phyloP scores from a whole-genome alignment of 2,329 filamentous ascomycete genomes.

The Magnaporthiopsis poae region DNA sequence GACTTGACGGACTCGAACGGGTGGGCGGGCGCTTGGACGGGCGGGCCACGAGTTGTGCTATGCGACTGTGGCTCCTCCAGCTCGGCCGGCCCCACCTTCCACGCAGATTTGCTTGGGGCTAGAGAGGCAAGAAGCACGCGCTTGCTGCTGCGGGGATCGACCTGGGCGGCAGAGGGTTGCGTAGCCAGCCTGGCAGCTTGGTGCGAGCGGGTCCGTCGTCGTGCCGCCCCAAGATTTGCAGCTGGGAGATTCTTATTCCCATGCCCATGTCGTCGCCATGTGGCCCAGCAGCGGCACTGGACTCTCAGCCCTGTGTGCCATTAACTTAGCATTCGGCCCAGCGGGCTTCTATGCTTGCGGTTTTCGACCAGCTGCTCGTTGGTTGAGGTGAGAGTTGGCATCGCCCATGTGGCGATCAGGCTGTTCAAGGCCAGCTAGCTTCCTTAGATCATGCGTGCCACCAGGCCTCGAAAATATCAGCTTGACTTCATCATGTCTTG shows the following conservation, averaged over 20 bases:
- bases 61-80: background rate
- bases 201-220: background rate
- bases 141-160: background rate
- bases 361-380: background rate
- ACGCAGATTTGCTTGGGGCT: background rate
- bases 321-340: background rate
- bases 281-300: background rate
- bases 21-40: background rate
- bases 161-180: background rate
- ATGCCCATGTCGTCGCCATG: constrained; percentile 4
- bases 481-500: background rate
- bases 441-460: background rate
- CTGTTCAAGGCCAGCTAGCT: background rate
- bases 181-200: background rate
- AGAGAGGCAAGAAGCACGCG: background rate
- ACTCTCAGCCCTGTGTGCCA: too few species aligned
- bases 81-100: background rate
- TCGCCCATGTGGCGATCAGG: background rate
- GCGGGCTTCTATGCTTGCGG: background rate
- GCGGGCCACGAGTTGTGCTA: too few species aligned
- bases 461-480: too few species aligned
- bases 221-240: background rate
- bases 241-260: constrained; percentile 7
- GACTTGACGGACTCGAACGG: background rate
- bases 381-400: too few species aligned